Evolutionary conservation across 1,139 yeast genomes (phyloP).

Genomic region (Yarrowia galli): DNA sequence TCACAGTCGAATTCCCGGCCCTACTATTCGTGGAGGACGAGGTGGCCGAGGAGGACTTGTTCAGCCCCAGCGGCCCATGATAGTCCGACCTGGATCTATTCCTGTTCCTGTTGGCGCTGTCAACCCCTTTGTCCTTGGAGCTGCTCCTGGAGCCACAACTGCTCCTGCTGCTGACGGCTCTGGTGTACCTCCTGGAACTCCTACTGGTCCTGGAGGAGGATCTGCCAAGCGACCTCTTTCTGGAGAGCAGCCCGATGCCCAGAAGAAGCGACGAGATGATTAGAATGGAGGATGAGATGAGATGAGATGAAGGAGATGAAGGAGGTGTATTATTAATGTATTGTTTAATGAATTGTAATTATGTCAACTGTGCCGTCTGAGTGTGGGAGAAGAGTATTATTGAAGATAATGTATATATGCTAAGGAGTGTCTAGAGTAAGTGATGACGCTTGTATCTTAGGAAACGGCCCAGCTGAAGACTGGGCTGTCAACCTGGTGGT

Average conservation of each 20-base stretch:
- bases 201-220: constrained; percentile 34
- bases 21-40: constrained; percentile 25
- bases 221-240: constrained; percentile 35
- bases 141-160: constrained; percentile 4
- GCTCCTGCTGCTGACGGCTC: constrained; percentile 9
- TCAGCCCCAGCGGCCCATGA: constrained; percentile 27
- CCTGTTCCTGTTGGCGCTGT: not conserved
- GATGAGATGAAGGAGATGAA: no score
- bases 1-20: constrained; percentile 31
- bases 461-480: no score
- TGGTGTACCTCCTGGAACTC: constrained; percentile 8
- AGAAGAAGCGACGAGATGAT: constrained; percentile 23
- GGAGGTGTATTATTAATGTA: constrained; percentile 34
- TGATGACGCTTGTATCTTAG: no score
- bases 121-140: constrained; percentile 24
- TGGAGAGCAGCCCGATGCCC: constrained; percentile 32
- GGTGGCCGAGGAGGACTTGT: constrained; percentile 24
- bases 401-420: not conserved
- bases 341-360: constrained; percentile 17
- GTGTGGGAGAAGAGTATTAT: not conserved
- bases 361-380: no score
- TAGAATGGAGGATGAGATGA: constrained; percentile 5
- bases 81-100: constrained; percentile 11
- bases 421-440: constrained; percentile 2
- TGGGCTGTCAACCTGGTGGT: no score